These are phyloP conservation scores for Amphicarpaea edgeworthii DNA, from an alignment of 306 rosid genomes.

Conservation along the genomic window DNA sequence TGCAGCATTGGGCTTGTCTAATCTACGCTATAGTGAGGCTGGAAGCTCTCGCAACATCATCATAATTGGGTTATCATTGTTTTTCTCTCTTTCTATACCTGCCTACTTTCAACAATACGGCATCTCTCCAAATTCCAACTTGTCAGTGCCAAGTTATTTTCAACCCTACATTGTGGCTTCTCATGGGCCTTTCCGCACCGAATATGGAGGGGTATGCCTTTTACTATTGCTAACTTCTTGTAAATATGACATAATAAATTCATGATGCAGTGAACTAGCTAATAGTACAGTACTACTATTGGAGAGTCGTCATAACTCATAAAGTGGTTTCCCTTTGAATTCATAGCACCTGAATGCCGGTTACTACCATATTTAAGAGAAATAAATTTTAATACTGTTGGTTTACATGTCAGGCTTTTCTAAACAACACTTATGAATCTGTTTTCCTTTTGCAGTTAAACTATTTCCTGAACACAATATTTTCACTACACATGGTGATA, in stretches of 20 bases:
- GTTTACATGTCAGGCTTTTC: slow-evolving; percentile 18
- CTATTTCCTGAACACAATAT: slow-evolving; percentile 77
- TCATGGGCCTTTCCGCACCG: slow-evolving; percentile 89
- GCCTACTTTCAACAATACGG: slow-evolving; percentile 98
- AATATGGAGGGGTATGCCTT: slow-evolving; percentile 83
- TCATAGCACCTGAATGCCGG: slow-evolving; percentile 11
- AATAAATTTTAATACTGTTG: slow-evolving; percentile 12
- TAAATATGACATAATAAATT: slow-evolving; percentile 7
- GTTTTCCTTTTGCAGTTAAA: slow-evolving; percentile 66
- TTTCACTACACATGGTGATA: slow-evolving; percentile 88
- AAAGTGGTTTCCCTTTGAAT: neutral
- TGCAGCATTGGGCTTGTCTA: slow-evolving; percentile 93
- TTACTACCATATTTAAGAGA: neutral
- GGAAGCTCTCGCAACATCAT: slow-evolving; percentile 99
- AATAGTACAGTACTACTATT: neutral
- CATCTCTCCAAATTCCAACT: slow-evolving; percentile 80
- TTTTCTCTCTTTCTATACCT: slow-evolving; percentile 92
- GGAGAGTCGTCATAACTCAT: neutral
- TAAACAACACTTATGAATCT: slow-evolving; percentile 1
- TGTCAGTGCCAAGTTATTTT: slow-evolving; percentile 88
- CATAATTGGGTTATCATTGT: slow-evolving; percentile 92
- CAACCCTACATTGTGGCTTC: slow-evolving; percentile 96
- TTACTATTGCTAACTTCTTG: slow-evolving; percentile 10
- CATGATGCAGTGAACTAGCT: slow-evolving; percentile 22
- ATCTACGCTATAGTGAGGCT: slow-evolving; percentile 98